Evolutionary conservation across 2,329 filamentous ascomycete species (phyloP).

Genomic region (Incumbomyces lentus): DNA sequence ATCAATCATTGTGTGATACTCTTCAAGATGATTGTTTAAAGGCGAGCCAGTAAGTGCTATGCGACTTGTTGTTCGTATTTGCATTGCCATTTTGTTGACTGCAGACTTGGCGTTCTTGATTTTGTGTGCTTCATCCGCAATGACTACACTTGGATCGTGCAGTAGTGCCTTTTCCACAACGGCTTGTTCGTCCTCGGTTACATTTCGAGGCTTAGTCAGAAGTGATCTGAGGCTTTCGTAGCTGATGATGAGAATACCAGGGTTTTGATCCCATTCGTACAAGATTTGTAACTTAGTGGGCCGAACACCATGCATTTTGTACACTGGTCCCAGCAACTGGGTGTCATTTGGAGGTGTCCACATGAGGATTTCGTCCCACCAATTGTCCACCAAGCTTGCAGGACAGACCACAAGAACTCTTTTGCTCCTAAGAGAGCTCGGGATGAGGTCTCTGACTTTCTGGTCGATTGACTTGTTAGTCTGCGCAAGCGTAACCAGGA

Average conservation of each 20-base stretch:
- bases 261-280: slow-evolving; percentile 42
- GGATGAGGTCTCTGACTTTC: slow-evolving; percentile 55
- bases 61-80: slow-evolving; percentile 57
- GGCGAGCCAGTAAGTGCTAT: slow-evolving; percentile 84
- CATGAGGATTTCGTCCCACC: slow-evolving; percentile 62
- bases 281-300: not conserved
- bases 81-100: slow-evolving; percentile 43
- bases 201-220: slow-evolving; percentile 24
- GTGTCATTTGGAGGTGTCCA: slow-evolving; percentile 50
- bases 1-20: slow-evolving; percentile 79
- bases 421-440: slow-evolving; percentile 49
- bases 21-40: slow-evolving; percentile 69
- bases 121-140: slow-evolving; percentile 76
- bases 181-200: slow-evolving; percentile 23
- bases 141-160: slow-evolving; percentile 56
- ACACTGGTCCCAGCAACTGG: slow-evolving; percentile 43
- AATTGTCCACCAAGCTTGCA: slow-evolving; percentile 65
- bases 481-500: slow-evolving; percentile 65
- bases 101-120: slow-evolving; percentile 57
- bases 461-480: slow-evolving; percentile 51
- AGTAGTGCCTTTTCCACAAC: slow-evolving; percentile 40
- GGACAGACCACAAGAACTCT: slow-evolving; percentile 68
- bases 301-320: slow-evolving; percentile 8
- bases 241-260: slow-evolving; percentile 67
- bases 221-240: slow-evolving; percentile 56